These are phyloP conservation scores for Chrysoporthe puriensis DNA, from an alignment of 2,329 filamentous ascomycete genomes.

Conservation along the genomic window DNA sequence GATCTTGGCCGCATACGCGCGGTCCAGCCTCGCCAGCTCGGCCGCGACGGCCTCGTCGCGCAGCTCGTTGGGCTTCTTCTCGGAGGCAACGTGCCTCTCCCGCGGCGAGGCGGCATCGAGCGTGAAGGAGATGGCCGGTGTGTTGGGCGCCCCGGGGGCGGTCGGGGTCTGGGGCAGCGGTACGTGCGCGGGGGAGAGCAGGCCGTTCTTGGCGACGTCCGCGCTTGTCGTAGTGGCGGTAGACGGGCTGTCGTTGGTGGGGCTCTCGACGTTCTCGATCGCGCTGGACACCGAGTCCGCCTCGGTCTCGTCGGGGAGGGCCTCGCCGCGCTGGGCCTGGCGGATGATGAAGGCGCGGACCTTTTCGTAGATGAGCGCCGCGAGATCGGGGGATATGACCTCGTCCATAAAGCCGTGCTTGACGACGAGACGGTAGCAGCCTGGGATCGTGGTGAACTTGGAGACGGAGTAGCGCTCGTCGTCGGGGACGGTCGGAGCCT, in stretches of 20 bases:
- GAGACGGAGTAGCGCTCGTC: conserved; percentile 51
- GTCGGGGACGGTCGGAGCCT: conserved; percentile 57
- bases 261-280: conserved; percentile 22
- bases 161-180: neutral
- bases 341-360: conserved; percentile 52
- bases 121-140: conserved; percentile 10
- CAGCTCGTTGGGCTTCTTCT: conserved; percentile 32
- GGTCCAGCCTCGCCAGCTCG: conserved; percentile 50
- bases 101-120: neutral
- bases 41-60: conserved; percentile 34
- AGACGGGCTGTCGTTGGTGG: neutral
- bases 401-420: conserved; percentile 74
- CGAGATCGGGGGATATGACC: conserved; percentile 67
- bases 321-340: conserved; percentile 33
- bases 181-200: neutral
- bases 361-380: conserved; percentile 60
- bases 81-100: conserved; percentile 3
- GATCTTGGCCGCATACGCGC: conserved; percentile 51
- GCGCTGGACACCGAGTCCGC: conserved; percentile 23
- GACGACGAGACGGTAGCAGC: conserved; percentile 69
- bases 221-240: conserved; percentile 4
- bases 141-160: neutral
- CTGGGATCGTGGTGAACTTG: conserved; percentile 51
- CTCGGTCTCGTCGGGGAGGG: conserved; percentile 18
- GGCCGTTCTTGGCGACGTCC: conserved; percentile 1